Base-by-base conservation (phyloP, 1,139 yeast genomes). In the Candida sp. region DNA sequence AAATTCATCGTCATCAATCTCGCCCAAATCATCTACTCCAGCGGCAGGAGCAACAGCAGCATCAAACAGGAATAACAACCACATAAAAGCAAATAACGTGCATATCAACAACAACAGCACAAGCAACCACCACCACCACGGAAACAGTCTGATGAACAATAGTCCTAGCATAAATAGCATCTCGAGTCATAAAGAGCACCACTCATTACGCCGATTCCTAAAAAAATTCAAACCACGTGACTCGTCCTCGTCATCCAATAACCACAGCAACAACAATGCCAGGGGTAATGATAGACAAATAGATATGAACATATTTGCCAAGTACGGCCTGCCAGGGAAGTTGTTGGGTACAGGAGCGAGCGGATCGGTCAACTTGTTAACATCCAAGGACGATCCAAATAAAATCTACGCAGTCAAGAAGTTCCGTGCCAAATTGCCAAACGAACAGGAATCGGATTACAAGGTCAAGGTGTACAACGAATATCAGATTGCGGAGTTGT, bases 271-370 rank as follows among this genome's bases (percentile, higher is more conserved):
- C 28, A 45, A 40, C 4, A 12, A 23, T 12, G 38, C 26, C 7
- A 32, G 40, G 23, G 34, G 34, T 30, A 43, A 34, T 22, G 52
- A 49, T 12, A 39, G 30, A 37, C 51, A 49, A 6, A 50, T 47
- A 2, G 59, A 67, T 26, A 37, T 37, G 30, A 67, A 64, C 17
- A 54, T 70, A 26, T 67, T 66, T 52, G 63, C 78, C 43, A 83
- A 83, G 60, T 87, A 86, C 60, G 90, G 90, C n/a, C 51, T 61
- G 7, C 69, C 80, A 5, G 90, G 88, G 1, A 78, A 75, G 56
- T 64, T 82, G 28, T 69, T 84, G 22, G 96, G 96, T 5, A 80
- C 88, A 49, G 96, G 96, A 27, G 93, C 94, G 6, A 86, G 90
- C 41, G 94, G 96, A 0, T 82, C 89, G 3, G 96, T 88, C 12